Base-by-base conservation (phyloP, 176 grass and related monocot genomes). In the Poa pratensis region DNA sequence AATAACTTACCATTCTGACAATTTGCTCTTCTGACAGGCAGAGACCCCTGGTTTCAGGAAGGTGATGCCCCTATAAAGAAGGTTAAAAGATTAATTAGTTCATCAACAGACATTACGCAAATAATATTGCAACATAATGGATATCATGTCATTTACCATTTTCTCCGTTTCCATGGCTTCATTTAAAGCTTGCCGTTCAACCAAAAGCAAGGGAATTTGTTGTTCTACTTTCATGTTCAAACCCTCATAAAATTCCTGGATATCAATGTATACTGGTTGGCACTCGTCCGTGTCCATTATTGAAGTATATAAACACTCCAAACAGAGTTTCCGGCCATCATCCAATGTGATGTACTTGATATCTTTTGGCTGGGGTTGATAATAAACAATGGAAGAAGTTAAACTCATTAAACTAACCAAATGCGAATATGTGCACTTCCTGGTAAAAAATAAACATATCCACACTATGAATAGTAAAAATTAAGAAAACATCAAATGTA, bases 231-330 rank as follows among this genome's bases (percentile, higher is more conserved):
- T 96, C 94, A 96, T 96, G 83, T 93, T 93, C 83, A 96, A 62
- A 73, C 94, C 94, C 86, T 96, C 94, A 24, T 91, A 96, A 52
- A 96, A 96, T 87, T 96, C 94, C 53, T 86, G 90, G 79, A 96
- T 96, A 69, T 96, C 91, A 52, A 96, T 87, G 81, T 96, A 96
- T 50, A 96, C 89, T 37, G 90, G 86, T 83, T 96, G 94, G 80
- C 94, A 96, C 79, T 96, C 94, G 16, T 73, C 35, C 16, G 90
- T 93, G 42, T 93, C 94, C 94, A 96, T 93, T 77, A 96, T 81
- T 53, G 94, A 68, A 80, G 88, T 88, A 85, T 96, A 73, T 66
- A 96, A 74, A 76, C 91, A 96, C 83, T 96, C 91, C 80, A 96
- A 89, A 73, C 94, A 96, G 73, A 96, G 86, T 69, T 86, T 96